Conservation (phyloP, 73 alveolate species). For the Tetrahymena elliotti region DNA sequence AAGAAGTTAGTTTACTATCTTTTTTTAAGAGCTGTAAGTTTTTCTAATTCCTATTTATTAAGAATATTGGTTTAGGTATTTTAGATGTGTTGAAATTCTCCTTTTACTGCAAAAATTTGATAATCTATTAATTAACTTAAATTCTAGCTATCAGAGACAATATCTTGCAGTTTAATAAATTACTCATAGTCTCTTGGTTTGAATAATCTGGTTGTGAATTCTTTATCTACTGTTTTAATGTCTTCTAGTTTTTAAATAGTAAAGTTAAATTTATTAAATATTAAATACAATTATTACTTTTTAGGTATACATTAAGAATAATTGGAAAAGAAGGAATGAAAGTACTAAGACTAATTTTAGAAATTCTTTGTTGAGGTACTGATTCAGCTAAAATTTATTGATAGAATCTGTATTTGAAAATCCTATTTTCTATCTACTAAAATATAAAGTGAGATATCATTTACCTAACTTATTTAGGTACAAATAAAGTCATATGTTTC, state of each 20-base stretch:
- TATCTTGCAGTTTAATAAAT: neutral
- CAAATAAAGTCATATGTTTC: neutral
- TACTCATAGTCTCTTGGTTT: neutral
- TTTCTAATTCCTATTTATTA: neutral
- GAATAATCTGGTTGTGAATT: neutral
- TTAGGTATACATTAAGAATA: neutral
- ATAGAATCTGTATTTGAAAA: neutral
- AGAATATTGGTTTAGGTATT: neutral
- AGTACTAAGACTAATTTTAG: neutral
- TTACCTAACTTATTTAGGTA: neutral
- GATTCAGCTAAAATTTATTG: neutral
- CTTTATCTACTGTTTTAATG: neutral
- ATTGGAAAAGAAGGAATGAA: neutral
- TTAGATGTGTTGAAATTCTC: neutral
- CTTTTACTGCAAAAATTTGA: neutral
- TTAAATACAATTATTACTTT: neutral
- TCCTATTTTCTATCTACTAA: neutral
- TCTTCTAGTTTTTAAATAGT: neutral
- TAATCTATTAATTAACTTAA: neutral
- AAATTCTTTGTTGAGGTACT: neutral
- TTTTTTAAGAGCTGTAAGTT: no score
- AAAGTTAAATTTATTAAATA: neutral
- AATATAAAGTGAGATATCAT: neutral
- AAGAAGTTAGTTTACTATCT: neutral
- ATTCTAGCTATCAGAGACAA: neutral